Percentiles rank a stretch among this genome's conserved stretches.
Conservation (phyloP, 176 grass and related monocot genomes). For the Saccharum spontaneum region DNA sequence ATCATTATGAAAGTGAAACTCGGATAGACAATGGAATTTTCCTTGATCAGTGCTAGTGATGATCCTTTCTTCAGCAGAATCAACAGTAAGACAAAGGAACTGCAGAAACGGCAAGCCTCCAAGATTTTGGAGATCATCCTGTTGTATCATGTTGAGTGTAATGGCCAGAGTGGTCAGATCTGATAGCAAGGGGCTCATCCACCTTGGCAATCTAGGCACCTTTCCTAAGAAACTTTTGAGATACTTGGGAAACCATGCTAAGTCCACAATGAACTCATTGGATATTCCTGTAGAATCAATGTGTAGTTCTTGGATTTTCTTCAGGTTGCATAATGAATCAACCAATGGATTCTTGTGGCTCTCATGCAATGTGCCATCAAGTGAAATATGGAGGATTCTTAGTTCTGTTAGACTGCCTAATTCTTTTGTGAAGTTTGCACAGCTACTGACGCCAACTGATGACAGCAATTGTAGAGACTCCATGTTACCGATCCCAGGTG, state of each 20-base stretch:
- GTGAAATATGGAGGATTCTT: background rate
- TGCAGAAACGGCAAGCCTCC: background rate
- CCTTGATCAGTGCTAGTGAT: background rate
- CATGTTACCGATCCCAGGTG: conserved; percentile 21
- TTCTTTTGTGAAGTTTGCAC: background rate
- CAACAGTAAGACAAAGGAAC: background rate
- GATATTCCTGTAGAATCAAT: background rate
- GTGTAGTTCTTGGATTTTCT: background rate
- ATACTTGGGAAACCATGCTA: background rate
- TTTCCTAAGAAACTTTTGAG: background rate
- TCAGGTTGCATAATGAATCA: background rate
- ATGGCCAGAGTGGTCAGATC: background rate
- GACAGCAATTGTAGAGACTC: background rate
- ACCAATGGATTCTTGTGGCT: background rate
- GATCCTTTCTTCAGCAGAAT: conserved; percentile 6
- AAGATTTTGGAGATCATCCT: background rate
- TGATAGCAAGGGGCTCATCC: background rate
- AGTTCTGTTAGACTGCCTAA: background rate
- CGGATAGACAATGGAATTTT: conserved; percentile 3
- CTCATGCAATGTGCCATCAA: background rate
- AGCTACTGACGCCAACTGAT: background rate
- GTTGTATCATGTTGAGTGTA: background rate
- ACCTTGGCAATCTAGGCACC: conserved; percentile 12
- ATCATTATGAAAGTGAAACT: background rate
- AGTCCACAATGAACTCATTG: background rate